These are phyloP conservation scores for Malus asiatica DNA, from an alignment of 306 rosid species.

Conservation along the genomic window DNA sequence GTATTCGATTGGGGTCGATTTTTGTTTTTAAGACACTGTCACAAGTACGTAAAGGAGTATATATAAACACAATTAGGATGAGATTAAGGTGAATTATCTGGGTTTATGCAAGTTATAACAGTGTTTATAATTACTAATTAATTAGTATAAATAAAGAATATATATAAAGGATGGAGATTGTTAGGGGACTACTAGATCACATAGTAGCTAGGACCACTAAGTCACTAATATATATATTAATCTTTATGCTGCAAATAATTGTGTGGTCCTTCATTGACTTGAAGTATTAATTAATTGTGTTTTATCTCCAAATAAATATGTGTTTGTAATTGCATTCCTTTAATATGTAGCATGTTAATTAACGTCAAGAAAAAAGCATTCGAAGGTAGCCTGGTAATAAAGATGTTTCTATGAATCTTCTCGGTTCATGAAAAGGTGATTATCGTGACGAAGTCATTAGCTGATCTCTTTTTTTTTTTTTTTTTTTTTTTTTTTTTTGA, in stretches of 20 bases:
- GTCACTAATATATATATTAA: constrained; percentile 5
- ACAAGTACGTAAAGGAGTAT: neutral
- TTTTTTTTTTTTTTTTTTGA: too few species aligned
- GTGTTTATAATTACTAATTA: neutral
- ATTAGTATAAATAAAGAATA: constrained; percentile 14
- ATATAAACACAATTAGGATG: neutral
- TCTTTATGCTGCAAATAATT: constrained; percentile 51
- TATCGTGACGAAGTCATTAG: too few species aligned
- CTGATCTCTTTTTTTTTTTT: too few species aligned
- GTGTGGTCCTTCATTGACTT: constrained; percentile 59
- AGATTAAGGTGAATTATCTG: neutral
- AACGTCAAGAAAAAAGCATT: neutral
- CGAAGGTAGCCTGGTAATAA: neutral
- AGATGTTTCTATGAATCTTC: too few species aligned
- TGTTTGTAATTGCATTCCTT: constrained; percentile 1
- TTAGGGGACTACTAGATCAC: constrained; percentile 15
- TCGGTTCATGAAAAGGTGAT: too few species aligned
- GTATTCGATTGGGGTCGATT: neutral
- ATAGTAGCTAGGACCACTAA: constrained; percentile 2
- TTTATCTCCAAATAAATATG: constrained; percentile 7
- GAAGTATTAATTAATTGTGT: neutral
- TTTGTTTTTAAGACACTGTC: neutral
- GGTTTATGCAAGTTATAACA: neutral
- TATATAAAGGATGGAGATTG: constrained; percentile 28
- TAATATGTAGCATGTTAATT: neutral